Evolutionary conservation across 305 asterid species (phyloP).

Genomic region (Fraxinus albicans): DNA sequence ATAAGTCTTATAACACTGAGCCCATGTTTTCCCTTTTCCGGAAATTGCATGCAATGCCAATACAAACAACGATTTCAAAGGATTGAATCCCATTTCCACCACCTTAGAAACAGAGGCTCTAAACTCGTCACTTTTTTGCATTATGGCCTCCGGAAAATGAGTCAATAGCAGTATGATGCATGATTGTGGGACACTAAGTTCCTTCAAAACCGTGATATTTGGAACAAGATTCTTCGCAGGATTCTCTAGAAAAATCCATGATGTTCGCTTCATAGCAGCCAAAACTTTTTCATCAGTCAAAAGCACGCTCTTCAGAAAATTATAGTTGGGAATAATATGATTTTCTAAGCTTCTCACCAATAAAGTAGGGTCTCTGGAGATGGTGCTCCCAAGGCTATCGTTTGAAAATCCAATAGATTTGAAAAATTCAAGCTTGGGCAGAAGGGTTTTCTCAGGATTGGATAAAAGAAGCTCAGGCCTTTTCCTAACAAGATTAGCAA

Average conservation of each 20-base stretch:
- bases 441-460: not conserved
- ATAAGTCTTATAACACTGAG: not conserved
- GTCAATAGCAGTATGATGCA: not conserved
- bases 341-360: not conserved
- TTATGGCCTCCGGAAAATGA: not conserved
- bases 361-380: not conserved
- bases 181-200: not conserved
- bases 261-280: not conserved
- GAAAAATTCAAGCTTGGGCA: slow-evolving; percentile 20
- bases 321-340: not conserved
- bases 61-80: not conserved
- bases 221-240: not conserved
- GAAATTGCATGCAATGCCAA: slow-evolving; percentile 7
- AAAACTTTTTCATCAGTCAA: not conserved
- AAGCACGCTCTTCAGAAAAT: not conserved
- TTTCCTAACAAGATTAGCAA: not conserved
- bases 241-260: not conserved
- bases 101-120: not conserved
- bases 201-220: slow-evolving; percentile 2
- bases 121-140: not conserved
- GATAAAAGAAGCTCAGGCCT: not conserved
- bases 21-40: not conserved
- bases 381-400: not conserved
- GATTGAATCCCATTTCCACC: slow-evolving; percentile 15
- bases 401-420: not conserved